These are phyloP conservation scores for Abortiporus biennis DNA, from an alignment of 1,284 basidiomycete species.

Conservation along the genomic window DNA sequence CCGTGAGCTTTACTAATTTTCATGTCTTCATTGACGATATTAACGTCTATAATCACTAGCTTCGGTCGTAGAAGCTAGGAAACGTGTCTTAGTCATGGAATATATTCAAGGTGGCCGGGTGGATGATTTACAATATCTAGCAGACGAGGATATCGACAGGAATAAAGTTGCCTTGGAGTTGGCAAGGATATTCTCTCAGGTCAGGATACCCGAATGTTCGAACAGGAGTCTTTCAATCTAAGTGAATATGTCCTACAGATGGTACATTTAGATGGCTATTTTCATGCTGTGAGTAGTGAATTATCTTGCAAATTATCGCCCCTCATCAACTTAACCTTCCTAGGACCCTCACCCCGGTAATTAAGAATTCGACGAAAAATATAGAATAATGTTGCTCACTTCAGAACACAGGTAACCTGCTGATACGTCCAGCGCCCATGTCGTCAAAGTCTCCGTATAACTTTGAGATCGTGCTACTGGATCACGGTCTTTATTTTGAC, in stretches of 20 bases:
- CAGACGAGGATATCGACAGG: conserved; percentile 82
- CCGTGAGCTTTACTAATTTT: conserved; percentile 27
- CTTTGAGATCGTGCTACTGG: conserved; percentile 90
- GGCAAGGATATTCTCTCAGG: conserved; percentile 74
- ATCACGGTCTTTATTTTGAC: conserved; percentile 93
- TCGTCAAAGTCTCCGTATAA: conserved; percentile 79
- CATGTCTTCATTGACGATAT: neutral
- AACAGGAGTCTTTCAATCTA: neutral
- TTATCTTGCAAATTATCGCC: conserved; percentile 1
- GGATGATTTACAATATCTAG: conserved; percentile 86
- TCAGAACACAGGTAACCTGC: conserved; percentile 65
- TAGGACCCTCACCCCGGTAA: conserved; percentile 70
- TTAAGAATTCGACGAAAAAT: neutral
- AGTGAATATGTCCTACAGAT: conserved; percentile 59
- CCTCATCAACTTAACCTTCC: conserved; percentile 6
- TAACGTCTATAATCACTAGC: conserved; percentile 27
- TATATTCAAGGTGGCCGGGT: conserved; percentile 86
- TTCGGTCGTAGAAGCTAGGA: conserved; percentile 77
- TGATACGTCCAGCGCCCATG: conserved; percentile 73
- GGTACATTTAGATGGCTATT: conserved; percentile 95
- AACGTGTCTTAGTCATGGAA: conserved; percentile 92
- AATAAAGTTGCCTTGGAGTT: conserved; percentile 91
- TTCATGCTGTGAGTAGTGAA: conserved; percentile 61
- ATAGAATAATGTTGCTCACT: neutral
- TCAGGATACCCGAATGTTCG: neutral